Conservation (phyloP, 768 basidiomycete species). For the Suillus ampliporus region DNA sequence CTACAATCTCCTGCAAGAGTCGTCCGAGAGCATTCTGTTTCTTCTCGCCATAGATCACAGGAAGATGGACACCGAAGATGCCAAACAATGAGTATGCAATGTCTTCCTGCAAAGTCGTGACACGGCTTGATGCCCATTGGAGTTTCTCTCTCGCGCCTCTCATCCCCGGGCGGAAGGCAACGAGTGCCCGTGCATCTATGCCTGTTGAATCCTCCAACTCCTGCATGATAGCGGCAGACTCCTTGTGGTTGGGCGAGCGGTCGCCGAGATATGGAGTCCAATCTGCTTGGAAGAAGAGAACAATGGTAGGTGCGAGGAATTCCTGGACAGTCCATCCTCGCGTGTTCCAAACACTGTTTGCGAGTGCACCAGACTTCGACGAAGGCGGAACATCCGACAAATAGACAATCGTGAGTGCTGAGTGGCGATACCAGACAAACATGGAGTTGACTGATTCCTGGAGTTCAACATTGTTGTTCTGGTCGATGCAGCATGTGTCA, state of each 20-base stretch:
- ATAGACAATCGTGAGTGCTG: not conserved
- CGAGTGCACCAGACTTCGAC: not conserved
- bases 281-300: constrained; percentile 31
- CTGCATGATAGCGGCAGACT: not conserved
- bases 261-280: constrained; percentile 22
- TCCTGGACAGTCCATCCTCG: constrained; percentile 36
- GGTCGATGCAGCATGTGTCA: constrained; percentile 1
- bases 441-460: not conserved
- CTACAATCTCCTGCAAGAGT: not conserved
- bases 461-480: not conserved
- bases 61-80: constrained; percentile 10
- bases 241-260: constrained; percentile 1
- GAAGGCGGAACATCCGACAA: not conserved
- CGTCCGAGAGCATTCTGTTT: not conserved
- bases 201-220: not conserved
- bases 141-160: constrained; percentile 1
- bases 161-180: not conserved
- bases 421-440: not conserved
- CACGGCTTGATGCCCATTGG: constrained; percentile 17
- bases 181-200: not conserved
- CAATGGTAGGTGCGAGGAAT: constrained; percentile 29
- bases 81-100: constrained; percentile 18
- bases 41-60: constrained; percentile 18
- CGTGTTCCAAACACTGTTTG: constrained; percentile 20
- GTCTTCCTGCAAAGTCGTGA: constrained; percentile 19